Base-by-base conservation (phyloP, 352 stramenopile species). In the Globisporangium middletonii region DNA sequence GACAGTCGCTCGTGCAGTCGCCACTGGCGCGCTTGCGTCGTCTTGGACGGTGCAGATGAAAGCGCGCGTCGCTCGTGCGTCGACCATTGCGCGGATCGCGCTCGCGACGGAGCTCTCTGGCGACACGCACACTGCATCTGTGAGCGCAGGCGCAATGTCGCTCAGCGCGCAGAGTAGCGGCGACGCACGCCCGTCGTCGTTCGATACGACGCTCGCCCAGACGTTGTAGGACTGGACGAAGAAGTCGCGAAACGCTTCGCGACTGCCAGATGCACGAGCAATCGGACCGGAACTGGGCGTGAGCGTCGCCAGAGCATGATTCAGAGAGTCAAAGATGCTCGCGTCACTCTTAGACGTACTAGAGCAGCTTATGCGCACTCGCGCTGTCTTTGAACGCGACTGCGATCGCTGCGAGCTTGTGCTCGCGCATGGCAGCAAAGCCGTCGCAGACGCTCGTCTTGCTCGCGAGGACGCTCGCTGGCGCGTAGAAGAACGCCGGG, bases 11-110 rank as follows among this genome's bases (percentile, higher is more conserved):
- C 35, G 27, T 58, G 48, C 43, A 72, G 6, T n/a, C 13, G n/a
- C 60, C 41, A 19, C 41, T 46, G 11, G 41, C 5, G 26, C 46
- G 46, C 23, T 52, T 13, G 27, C 4, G 15, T 35, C 28, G 16
- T 41, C 15, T 13, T 4, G 12, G 13, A 33, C 30, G 11, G 18
- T 56, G 44, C 37, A 37, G 26, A 83, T 77, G 27, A 73, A 60
- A 16, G 81, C 62, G 11, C 74, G 74, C 3, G 59, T 69, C 9
- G 59, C 59, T 11, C 52, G 64, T 11, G 68, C 65, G 37, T 71
- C 47, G 3, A 77, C 50, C 75, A 90, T 88, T 12, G 57, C 59
- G 5, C 68, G 53, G 47, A 88, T 59, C n/a, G 73, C 68, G 46
- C 59, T 65, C 1, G 73, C 75, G 19, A 87, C 59, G 2, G 77